Conservation (phyloP, 495 filamentous ascomycete genomes). For the Hapsidospora chrysogenum region DNA sequence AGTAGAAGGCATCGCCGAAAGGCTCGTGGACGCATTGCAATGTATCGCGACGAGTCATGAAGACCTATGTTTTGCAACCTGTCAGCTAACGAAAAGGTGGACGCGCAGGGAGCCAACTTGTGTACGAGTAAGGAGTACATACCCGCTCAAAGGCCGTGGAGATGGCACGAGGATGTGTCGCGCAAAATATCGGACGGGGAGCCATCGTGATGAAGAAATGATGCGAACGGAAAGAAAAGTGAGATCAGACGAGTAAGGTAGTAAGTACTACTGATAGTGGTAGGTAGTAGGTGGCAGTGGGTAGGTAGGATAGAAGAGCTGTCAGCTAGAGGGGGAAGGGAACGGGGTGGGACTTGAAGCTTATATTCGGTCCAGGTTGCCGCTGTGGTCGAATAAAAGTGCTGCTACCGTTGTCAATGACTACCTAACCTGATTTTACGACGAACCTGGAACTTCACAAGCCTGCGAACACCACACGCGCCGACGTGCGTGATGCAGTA, state of each 20-base stretch:
- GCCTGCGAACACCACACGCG: too few relatives aligned
- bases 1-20: slow-evolving; percentile 94
- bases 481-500: too few relatives aligned
- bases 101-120: too few relatives aligned
- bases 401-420: too few relatives aligned
- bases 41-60: slow-evolving; percentile 77
- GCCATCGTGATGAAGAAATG: slow-evolving; percentile 1
- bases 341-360: too few relatives aligned
- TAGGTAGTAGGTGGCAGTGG: not conserved
- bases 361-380: too few relatives aligned
- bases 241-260: not conserved
- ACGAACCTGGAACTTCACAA: too few relatives aligned
- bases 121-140: too few relatives aligned
- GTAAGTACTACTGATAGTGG: not conserved
- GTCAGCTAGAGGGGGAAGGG: too few relatives aligned
- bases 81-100: not conserved
- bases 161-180: slow-evolving; percentile 83
- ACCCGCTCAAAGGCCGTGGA: slow-evolving; percentile 94
- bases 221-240: not conserved
- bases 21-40: slow-evolving; percentile 83
- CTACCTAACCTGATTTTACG: too few relatives aligned
- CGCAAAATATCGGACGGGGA: slow-evolving; percentile 69
- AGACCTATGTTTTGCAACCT: slow-evolving; percentile 41
- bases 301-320: not conserved
- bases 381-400: too few relatives aligned